Conservation (phyloP, 805 yeast genomes). For the Yarrowia sp. region DNA sequence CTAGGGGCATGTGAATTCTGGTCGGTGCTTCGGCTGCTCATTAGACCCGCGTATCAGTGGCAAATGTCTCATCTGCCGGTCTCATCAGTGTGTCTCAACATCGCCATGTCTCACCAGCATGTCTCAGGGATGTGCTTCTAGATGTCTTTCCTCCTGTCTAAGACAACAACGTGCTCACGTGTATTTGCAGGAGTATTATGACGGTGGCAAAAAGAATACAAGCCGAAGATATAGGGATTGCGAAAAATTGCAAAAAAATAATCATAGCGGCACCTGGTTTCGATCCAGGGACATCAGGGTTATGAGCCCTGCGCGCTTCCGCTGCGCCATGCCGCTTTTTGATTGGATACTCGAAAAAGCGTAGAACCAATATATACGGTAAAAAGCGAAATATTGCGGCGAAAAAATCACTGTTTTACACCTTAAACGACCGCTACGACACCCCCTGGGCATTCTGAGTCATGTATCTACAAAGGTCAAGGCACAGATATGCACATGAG, state of each 20-base stretch:
- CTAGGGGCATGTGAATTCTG: too few species aligned
- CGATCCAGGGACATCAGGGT: slow-evolving; percentile 95
- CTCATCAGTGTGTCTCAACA: slow-evolving; percentile 2
- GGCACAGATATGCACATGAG: slow-evolving; percentile 1
- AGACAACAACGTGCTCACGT: slow-evolving; percentile 13
- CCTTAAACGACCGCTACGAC: background rate
- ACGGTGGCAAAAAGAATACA: slow-evolving; percentile 23
- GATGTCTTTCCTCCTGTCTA: slow-evolving; percentile 5
- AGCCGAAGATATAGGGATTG: background rate
- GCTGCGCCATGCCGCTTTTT: slow-evolving; percentile 55
- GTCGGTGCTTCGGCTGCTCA: too few species aligned
- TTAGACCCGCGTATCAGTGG: background rate
- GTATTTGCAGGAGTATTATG: background rate
- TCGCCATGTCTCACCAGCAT: slow-evolving; percentile 6
- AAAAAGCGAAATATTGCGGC: background rate
- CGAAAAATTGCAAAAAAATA: background rate
- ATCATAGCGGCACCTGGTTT: slow-evolving; percentile 81
- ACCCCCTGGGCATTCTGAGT: background rate
- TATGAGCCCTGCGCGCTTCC: slow-evolving; percentile 98
- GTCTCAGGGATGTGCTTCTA: slow-evolving; percentile 14
- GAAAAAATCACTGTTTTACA: background rate
- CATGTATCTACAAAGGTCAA: background rate
- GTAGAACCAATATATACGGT: background rate
- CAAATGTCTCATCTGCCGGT: slow-evolving; percentile 1
- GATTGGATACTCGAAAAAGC: slow-evolving; percentile 1